Conservation (phyloP, 106 monocot genomes). For the Iris macrosiphon region DNA sequence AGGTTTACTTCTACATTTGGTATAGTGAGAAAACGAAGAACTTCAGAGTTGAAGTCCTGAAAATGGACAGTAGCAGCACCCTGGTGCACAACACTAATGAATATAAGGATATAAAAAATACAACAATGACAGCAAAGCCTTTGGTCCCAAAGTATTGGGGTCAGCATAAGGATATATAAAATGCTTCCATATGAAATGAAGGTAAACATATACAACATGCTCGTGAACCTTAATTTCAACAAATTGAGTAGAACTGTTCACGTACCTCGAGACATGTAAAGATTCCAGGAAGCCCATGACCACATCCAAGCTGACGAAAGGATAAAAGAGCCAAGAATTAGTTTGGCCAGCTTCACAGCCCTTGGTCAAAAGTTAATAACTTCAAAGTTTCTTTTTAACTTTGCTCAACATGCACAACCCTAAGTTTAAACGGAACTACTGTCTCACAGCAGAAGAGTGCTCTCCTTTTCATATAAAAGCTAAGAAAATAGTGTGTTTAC, state of each 20-base stretch:
- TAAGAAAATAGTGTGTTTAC: too few species aligned
- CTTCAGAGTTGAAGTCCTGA: conserved; percentile 97
- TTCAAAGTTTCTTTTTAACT: too few species aligned
- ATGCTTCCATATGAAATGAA: too few species aligned
- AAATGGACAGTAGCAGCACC: conserved; percentile 77
- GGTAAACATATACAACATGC: background rate
- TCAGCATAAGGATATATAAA: too few species aligned
- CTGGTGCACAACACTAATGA: conserved; percentile 18
- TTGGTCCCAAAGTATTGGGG: too few species aligned
- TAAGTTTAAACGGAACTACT: too few species aligned
- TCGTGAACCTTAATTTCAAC: background rate
- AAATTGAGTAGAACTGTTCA: background rate
- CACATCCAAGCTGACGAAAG: conserved; percentile 78
- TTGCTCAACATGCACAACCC: too few species aligned
- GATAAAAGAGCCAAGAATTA: background rate
- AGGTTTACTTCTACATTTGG: conserved; percentile 74
- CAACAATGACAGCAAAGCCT: too few species aligned
- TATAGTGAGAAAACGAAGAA: conserved; percentile 66
- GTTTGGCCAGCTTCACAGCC: too few species aligned
- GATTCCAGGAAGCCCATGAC: conserved; percentile 92
- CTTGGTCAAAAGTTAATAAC: too few species aligned
- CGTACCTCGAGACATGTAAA: conserved; percentile 56
- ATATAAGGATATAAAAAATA: background rate
- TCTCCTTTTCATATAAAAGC: too few species aligned
- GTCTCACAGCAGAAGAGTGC: too few species aligned